phyloP scores from a whole-genome alignment of 768 basidiomycete species.

The Macrolepiota albuminosa region DNA sequence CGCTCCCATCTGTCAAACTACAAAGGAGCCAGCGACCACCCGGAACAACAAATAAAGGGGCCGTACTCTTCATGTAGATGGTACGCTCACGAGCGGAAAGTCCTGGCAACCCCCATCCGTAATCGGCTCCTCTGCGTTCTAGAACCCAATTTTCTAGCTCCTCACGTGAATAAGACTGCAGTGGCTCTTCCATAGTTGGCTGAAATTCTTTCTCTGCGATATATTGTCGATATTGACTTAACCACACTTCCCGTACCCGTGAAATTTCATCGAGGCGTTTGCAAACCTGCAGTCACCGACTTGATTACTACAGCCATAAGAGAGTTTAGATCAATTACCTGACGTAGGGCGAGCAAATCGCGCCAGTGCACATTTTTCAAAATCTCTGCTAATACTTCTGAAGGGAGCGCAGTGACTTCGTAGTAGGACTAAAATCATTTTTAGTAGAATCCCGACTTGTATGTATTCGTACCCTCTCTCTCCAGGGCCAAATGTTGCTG shows the following conservation, averaged over 20 bases:
- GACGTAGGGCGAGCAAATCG: not conserved
- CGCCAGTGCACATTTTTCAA: not conserved
- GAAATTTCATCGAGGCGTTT: not conserved
- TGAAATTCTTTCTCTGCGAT: not conserved
- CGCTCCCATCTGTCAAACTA: not conserved
- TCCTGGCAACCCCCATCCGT: not conserved
- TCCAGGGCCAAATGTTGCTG: not conserved
- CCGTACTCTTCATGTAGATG: not conserved
- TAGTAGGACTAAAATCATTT: not conserved
- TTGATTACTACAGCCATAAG: not conserved
- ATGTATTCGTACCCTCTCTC: not conserved
- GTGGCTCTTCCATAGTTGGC: not conserved
- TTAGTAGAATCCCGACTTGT: not conserved
- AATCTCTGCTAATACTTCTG: not conserved
- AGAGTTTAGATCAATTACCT: not conserved
- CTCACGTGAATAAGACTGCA: not conserved
- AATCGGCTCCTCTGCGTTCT: not conserved
- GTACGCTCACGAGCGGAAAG: not conserved
- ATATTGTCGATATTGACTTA: not conserved
- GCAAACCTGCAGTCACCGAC: not conserved
- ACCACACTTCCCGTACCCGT: not conserved
- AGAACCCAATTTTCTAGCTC: too few species aligned
- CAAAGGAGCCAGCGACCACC: not conserved
- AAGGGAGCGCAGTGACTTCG: not conserved
- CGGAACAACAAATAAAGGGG: not conserved